Conservation (phyloP, 495 filamentous ascomycete species). For the Bacidia gigantensis region DNA sequence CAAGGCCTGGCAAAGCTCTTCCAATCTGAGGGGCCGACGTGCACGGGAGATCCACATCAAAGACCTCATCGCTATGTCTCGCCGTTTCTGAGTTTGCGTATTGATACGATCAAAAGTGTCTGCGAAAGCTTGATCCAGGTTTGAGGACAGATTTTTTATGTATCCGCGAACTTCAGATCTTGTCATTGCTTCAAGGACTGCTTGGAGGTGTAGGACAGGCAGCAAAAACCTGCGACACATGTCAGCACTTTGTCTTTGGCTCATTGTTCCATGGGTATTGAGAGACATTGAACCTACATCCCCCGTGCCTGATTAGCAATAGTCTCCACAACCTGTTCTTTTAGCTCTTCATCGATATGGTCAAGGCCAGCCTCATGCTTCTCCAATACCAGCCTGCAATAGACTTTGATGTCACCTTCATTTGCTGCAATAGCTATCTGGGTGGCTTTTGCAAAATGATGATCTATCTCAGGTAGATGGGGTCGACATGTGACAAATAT, state of each 20-base stretch:
- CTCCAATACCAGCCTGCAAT: slow-evolving; percentile 10
- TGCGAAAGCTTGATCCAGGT: slow-evolving; percentile 26
- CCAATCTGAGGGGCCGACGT: slow-evolving; percentile 22
- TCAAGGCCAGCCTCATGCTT: background rate
- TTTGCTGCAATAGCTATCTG: slow-evolving; percentile 18
- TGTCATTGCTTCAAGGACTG: slow-evolving; percentile 25
- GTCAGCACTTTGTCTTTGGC: background rate
- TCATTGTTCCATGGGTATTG: too few relatives aligned
- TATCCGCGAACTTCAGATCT: slow-evolving; percentile 20
- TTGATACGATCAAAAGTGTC: slow-evolving; percentile 29
- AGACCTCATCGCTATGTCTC: slow-evolving; percentile 23
- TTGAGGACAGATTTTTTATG: slow-evolving; percentile 21
- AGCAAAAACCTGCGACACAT: slow-evolving; percentile 35
- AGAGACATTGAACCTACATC: slow-evolving; percentile 10
- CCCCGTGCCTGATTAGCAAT: slow-evolving; percentile 12
- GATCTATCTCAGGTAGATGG: slow-evolving; percentile 14
- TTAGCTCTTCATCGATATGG: slow-evolving; percentile 1
- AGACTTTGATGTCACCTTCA: slow-evolving; percentile 20
- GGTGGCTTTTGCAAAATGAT: slow-evolving; percentile 8
- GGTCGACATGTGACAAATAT: slow-evolving; percentile 22
- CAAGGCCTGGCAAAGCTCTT: slow-evolving; percentile 35
- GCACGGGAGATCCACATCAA: slow-evolving; percentile 34
- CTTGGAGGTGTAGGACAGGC: slow-evolving; percentile 31
- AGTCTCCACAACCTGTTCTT: slow-evolving; percentile 1
- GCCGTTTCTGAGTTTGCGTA: slow-evolving; percentile 18